Evolutionary conservation across 2,329 filamentous ascomycete species (phyloP).

Genomic region (Ophiostoma sp.): DNA sequence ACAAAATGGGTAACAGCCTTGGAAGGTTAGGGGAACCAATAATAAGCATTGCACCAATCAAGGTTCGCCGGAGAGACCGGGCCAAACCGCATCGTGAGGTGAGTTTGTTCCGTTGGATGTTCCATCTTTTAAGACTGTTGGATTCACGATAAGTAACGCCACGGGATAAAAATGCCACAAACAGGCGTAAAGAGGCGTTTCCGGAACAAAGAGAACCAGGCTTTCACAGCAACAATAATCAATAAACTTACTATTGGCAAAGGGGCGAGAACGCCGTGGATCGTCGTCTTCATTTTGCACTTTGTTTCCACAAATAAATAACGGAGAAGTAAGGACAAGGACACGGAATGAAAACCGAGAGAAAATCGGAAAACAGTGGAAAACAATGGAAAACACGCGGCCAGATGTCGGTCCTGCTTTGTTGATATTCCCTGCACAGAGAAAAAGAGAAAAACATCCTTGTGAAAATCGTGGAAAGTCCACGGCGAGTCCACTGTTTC

Average conservation of each 20-base stretch:
- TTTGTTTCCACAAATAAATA: background rate
- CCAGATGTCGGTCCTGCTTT: background rate
- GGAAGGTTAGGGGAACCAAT: background rate
- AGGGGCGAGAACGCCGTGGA: background rate
- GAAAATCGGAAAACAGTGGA: background rate
- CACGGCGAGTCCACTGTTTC: background rate
- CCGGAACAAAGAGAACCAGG: background rate
- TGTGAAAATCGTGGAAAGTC: background rate
- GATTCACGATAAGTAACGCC: background rate
- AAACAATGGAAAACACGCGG: background rate
- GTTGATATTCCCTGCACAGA: background rate
- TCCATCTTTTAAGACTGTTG: background rate
- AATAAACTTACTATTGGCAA: background rate
- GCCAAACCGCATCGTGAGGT: conserved; percentile 3
- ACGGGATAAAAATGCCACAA: background rate
- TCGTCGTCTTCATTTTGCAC: background rate
- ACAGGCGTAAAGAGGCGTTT: background rate
- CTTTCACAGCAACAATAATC: background rate
- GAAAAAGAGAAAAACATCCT: background rate
- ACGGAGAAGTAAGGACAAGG: background rate
- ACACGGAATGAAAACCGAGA: background rate
- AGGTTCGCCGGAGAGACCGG: background rate
- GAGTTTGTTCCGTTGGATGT: background rate
- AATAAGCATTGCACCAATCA: background rate
- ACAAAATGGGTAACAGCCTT: background rate